Base-by-base conservation (phyloP, 2,329 filamentous ascomycete species). In the Aspergillus costaricaensis region DNA sequence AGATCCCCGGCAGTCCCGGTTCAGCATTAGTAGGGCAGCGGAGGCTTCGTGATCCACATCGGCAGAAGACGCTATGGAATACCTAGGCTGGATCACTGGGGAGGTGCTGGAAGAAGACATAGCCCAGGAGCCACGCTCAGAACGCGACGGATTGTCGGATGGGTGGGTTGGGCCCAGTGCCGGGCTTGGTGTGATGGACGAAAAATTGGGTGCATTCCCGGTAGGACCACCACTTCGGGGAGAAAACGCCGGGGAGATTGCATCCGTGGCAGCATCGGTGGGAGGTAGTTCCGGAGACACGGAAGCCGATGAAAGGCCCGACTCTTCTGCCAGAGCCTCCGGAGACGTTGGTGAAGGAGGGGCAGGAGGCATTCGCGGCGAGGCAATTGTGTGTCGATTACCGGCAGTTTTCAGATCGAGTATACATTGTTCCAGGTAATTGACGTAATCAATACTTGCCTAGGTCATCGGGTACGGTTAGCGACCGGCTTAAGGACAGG, bases 371-470 rank as follows among this genome's bases (percentile, higher is more conserved):
- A 65, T 58, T 25, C 38, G 64, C 47, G 55, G 68, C 47, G 47
- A 59, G 15, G 17, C 65, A 38, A 39, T 65, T 62, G 52, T 52
- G 58, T 59, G 65, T 59, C 64, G 56, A 36, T 62, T 62, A 19
- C 70, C 77, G 39, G 72, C 80, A 5, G 83, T 83, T 74, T 96
- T 92, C 58, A 98, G 82, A 70, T 94, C 90, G 32, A 83, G 77
- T 39, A 97, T 87, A 70, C 94, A 98, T 72, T 92, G 89, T 74
- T 98, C 91, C 14, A 99, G 85, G 73, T 99, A 99, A 62, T 91
- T 89, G 65, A 98, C 87, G 70, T 99, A 98, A 69, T 98, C 95
- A 62, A 98, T 98, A 50, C 92, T 95, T 5, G 94, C 94, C 92
- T 96, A 65, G 1, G 44, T 17, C 25, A 63, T 15, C 17, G 1